A percentile compares a stretch with the other conserved stretches of the same genome.
These are phyloP conservation scores for Picea abies DNA, from an alignment of 83 land plant species.

Conservation along the genomic window DNA sequence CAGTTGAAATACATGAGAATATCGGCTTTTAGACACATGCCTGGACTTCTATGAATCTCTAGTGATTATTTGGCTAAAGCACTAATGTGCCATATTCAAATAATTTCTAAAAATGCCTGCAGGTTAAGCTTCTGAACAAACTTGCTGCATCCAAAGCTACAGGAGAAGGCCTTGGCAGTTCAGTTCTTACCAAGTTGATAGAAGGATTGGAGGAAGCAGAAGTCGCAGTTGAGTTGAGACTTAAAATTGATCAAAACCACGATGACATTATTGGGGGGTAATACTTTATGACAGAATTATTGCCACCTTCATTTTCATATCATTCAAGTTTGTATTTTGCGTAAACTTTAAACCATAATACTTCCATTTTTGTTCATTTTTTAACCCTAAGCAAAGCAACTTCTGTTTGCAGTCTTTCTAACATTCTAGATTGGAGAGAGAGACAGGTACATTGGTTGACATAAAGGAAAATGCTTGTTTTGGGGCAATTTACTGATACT, in stretches of 20 bases:
- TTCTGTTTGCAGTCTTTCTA: background rate
- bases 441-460: background rate
- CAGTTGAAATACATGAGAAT: background rate
- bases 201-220: slow-evolving; percentile 1
- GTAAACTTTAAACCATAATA: background rate
- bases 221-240: slow-evolving; percentile 82
- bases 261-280: slow-evolving; percentile 83
- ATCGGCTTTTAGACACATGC: background rate
- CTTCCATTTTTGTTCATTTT: background rate
- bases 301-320: background rate
- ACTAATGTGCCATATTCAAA: background rate
- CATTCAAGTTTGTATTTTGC: background rate
- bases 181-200: no score
- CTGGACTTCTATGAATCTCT: background rate
- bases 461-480: background rate
- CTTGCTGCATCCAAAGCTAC: no score
- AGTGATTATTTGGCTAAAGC: background rate
- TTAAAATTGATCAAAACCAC: slow-evolving; percentile 91
- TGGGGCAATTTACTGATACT: slow-evolving; percentile 4
- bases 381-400: background rate
- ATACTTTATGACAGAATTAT: slow-evolving; percentile 6
- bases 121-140: slow-evolving; percentile 75
- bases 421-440: background rate
- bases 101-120: slow-evolving; percentile 11
- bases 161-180: no score